Percentiles rank a stretch among this genome's conserved stretches.
phyloP scores from a whole-genome alignment of 2,329 filamentous ascomycete species.

The Colletotrichum ledebouriae region DNA sequence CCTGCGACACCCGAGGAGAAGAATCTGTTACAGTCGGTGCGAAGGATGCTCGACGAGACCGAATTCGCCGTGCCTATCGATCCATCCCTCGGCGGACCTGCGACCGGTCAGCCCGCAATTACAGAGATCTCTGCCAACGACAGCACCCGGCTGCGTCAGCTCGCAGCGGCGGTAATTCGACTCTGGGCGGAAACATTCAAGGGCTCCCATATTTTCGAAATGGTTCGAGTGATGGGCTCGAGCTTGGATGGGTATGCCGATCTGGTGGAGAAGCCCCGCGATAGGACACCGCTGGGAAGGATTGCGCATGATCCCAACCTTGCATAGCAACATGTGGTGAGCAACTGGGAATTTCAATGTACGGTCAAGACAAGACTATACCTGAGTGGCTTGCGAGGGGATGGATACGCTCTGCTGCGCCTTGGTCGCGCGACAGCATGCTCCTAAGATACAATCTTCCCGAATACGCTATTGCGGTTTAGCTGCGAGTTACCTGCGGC shows the following conservation, averaged over 20 bases:
- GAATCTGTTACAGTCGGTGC: constrained; percentile 67
- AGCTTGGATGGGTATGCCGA: constrained; percentile 70
- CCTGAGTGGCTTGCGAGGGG: not conserved
- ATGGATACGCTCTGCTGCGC: not conserved
- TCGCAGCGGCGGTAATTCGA: constrained; percentile 69
- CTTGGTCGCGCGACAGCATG: not conserved
- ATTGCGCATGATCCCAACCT: constrained; percentile 45
- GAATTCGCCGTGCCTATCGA: constrained; percentile 73
- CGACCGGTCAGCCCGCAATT: constrained; percentile 52
- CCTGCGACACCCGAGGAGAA: constrained; percentile 66
- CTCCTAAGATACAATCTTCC: constrained; percentile 24
- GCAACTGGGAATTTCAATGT: not conserved
- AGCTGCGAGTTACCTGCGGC: constrained; percentile 3
- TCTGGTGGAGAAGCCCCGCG: constrained; percentile 67
- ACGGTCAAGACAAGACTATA: not conserved
- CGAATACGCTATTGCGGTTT: not conserved
- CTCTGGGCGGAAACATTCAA: constrained; percentile 75
- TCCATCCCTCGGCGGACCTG: constrained; percentile 62
- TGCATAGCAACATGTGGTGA: constrained; percentile 15
- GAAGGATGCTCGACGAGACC: constrained; percentile 72
- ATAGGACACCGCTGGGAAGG: constrained; percentile 59
- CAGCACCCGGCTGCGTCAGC: constrained; percentile 64
- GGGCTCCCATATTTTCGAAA: constrained; percentile 71
- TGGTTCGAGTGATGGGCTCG: constrained; percentile 69
- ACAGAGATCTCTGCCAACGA: constrained; percentile 63